Conservation (phyloP, 805 yeast genomes). For the Lipomyces mesembrius region DNA sequence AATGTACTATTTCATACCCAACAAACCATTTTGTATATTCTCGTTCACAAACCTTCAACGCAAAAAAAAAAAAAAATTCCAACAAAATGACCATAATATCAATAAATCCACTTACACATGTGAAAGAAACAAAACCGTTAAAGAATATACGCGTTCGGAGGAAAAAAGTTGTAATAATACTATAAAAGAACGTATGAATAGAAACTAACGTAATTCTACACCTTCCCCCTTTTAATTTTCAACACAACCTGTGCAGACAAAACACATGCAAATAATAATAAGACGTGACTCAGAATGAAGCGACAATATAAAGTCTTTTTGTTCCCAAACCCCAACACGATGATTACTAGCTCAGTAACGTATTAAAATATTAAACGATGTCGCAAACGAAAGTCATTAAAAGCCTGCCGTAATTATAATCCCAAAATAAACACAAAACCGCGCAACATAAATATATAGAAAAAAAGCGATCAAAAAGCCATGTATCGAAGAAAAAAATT, state of each 20-base stretch:
- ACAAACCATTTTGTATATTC: too few species aligned
- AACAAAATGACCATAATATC: background rate
- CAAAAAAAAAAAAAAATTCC: background rate
- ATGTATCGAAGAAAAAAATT: background rate
- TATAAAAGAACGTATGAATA: conserved; percentile 3
- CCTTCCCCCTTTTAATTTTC: background rate
- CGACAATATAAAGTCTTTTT: background rate
- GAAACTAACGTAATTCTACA: background rate
- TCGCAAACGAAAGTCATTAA: conserved; percentile 3
- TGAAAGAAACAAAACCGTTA: background rate
- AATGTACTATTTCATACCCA: too few species aligned
- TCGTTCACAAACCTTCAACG: too few species aligned
- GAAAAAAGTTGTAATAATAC: background rate
- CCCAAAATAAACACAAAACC: background rate
- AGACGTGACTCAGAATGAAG: background rate
- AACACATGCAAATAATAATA: background rate
- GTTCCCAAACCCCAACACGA: conserved; percentile 5
- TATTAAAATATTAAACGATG: conserved; percentile 1
- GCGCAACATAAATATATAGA: background rate
- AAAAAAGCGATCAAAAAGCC: background rate
- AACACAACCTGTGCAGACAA: background rate
- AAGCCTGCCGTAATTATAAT: background rate
- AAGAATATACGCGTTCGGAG: conserved; percentile 3
- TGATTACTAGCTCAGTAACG: background rate
- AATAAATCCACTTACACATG: too few species aligned